Conservation (phyloP, 305 asterid genomes). For the Solanum hybrid region DNA sequence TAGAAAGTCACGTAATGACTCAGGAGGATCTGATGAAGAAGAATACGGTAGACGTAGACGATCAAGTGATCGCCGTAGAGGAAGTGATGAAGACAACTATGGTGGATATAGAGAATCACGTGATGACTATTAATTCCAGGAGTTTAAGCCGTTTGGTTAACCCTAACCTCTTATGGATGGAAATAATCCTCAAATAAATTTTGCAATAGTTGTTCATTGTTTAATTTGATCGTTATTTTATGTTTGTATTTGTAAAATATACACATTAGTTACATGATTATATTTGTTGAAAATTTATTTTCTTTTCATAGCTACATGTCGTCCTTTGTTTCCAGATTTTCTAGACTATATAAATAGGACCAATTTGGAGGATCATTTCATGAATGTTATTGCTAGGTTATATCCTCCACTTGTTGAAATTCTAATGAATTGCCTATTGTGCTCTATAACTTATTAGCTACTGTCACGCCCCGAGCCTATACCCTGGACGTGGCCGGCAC, state of each 20-base stretch:
- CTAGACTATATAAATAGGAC: background rate
- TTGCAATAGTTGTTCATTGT: background rate
- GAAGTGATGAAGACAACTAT: background rate
- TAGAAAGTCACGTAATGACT: constrained; percentile 41
- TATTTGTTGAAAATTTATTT: background rate
- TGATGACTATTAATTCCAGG: constrained; percentile 18
- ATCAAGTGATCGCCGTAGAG: background rate
- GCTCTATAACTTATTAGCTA: background rate
- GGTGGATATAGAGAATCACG: background rate
- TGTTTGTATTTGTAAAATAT: background rate
- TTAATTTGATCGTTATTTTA: background rate
- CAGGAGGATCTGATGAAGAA: background rate
- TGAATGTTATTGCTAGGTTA: background rate
- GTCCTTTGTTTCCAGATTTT: background rate
- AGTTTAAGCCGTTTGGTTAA: background rate
- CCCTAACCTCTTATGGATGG: background rate
- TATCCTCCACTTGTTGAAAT: background rate
- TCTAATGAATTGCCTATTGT: background rate
- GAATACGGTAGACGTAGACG: background rate
- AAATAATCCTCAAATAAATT: background rate
- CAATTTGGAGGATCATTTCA: background rate
- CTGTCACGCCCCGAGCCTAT: background rate
- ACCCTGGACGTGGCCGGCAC: background rate
- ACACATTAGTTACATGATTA: background rate
- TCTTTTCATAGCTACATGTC: background rate